Evolutionary conservation across 78 protist genomes (phyloP).

Genomic region (Dictyostelium purpureum): DNA sequence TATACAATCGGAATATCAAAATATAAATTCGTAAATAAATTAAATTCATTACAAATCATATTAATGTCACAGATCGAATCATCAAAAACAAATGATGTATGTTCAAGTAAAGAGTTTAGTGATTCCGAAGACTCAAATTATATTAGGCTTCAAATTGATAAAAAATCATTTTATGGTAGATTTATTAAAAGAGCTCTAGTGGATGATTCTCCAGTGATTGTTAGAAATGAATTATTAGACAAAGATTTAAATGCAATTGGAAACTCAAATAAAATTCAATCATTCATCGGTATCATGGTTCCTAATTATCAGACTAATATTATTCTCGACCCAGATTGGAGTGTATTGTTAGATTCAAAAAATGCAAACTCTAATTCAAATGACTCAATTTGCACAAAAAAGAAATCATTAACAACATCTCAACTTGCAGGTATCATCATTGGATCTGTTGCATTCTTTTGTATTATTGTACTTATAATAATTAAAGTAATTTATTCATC

Average conservation of each 20-base stretch:
- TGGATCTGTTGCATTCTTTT: neutral
- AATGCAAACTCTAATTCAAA: neutral
- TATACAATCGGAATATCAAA: neutral
- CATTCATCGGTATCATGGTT: conserved; percentile 7
- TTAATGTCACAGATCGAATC: neutral
- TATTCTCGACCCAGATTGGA: conserved; percentile 1
- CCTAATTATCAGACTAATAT: neutral
- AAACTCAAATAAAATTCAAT: neutral
- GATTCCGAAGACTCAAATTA: neutral
- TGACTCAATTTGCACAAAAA: too few relatives aligned
- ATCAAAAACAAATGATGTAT: neutral
- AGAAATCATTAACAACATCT: neutral
- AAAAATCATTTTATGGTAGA: conserved; percentile 12
- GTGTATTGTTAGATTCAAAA: neutral
- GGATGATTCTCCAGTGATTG: neutral
- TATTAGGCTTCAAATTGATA: neutral
- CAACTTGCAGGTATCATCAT: neutral
- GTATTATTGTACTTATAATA: neutral
- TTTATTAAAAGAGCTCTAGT: conserved; percentile 7
- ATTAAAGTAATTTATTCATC: neutral
- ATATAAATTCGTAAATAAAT: neutral
- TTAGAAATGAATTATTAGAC: neutral
- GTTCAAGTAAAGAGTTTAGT: neutral
- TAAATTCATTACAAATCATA: neutral
- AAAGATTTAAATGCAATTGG: neutral